Percentiles rank a stretch among this genome's conserved stretches.
phyloP scores from a whole-genome alignment of 2,329 filamentous ascomycete species.

The Bretziella fagacearum region DNA sequence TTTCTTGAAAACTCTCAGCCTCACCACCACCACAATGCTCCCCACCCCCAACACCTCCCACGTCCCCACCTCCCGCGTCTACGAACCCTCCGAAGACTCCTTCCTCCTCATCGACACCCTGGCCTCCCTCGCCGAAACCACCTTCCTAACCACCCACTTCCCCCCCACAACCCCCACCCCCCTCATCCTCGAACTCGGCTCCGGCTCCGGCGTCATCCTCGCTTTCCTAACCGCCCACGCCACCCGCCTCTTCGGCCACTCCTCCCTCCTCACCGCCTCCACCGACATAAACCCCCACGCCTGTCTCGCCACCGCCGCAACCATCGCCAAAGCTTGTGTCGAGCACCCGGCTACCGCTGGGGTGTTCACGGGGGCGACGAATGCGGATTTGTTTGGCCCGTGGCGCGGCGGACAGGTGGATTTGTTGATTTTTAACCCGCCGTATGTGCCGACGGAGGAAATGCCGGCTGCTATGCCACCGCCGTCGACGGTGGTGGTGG shows the following conservation, averaged over 20 bases:
- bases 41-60: constrained; percentile 89
- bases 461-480: constrained; percentile 36
- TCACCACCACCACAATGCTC: constrained; percentile 42
- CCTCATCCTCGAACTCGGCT: constrained; percentile 69
- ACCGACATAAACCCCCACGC: constrained; percentile 78
- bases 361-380: constrained; percentile 47
- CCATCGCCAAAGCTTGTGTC: constrained; percentile 30
- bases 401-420: constrained; percentile 44
- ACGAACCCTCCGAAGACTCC: constrained; percentile 92
- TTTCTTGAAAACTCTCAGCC: neutral
- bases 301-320: constrained; percentile 56
- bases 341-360: constrained; percentile 10
- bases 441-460: constrained; percentile 76
- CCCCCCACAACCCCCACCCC: constrained; percentile 26
- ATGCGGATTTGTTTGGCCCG: constrained; percentile 51
- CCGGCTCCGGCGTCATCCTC: constrained; percentile 86
- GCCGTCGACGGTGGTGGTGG: constrained; percentile 20
- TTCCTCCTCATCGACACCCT: constrained; percentile 87
- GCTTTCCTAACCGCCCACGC: constrained; percentile 72
- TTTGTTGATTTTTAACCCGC: constrained; percentile 88
- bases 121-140: constrained; percentile 49
- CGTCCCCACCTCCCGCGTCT: constrained; percentile 73
- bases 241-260: constrained; percentile 51
- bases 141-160: constrained; percentile 53
- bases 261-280: constrained; percentile 52